Evolutionary conservation across 2,329 filamentous ascomycete species (phyloP), one percentile per base, ranked within the genome.

Genomic region (Arthroderma uncinatum): DNA sequence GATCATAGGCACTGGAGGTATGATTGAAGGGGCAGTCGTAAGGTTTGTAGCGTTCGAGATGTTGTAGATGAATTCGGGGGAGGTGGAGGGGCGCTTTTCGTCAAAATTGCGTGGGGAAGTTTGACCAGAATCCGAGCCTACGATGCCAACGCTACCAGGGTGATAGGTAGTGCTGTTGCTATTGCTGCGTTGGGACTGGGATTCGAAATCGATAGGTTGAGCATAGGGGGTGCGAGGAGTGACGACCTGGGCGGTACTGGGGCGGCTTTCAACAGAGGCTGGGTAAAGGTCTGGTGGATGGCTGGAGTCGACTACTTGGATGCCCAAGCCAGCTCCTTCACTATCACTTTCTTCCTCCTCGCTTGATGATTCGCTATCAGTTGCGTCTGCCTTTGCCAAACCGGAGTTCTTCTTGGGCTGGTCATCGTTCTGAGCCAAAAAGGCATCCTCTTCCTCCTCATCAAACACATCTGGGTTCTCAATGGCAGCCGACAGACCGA

Each of bases 391-490:
- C 14, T 28, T 19, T 2, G 14, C 37, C 16, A 39, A 54, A n/a
- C 19, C 12, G 8, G 53, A 4, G 50, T 36, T 34, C 36, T 53
- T 30, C 28, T 40, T 53, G 40, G 44, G 33, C 16, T 53, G 12
- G 53, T 25, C 47, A 25, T 59, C 56, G 16, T 54, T 59, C 56
- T 59, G 68, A 23, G 73, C 74, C 23, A 76, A 61, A 58, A 76
- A 76, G 8, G 73, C 74, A 63, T 78, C 75, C 58, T 78, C 76
- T 59, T 78, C 76, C 60, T 78, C 74, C 61, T 78, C 76, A 50
- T 77, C 73, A 58, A 78, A 76, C 3, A 77, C 76, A 61, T 78
- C 76, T 4, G 70, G 69, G 40, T 72, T 71, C 53, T 73, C 70
- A 54, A 76, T 64, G 1, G 68, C 65, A 6, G 71, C 63, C 42